Percentiles rank a stretch among this genome's conserved stretches.
These are phyloP conservation scores for Karstenula rhodostoma DNA, from an alignment of 2,329 filamentous ascomycete species.

Conservation along the genomic window DNA sequence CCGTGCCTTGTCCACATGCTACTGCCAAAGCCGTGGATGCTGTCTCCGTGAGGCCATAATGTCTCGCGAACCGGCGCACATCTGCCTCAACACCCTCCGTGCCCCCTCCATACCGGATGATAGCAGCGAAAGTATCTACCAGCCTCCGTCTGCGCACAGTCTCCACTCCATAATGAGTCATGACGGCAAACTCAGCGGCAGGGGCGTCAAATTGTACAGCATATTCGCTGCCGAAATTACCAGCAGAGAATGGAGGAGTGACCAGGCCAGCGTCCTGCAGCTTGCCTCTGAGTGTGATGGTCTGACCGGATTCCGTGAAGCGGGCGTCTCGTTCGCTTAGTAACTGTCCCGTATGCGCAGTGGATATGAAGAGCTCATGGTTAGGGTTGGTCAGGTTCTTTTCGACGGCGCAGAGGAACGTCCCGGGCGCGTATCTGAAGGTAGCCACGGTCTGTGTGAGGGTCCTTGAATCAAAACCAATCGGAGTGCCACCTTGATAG, in stretches of 20 bases:
- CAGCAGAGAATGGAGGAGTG: constrained; percentile 69
- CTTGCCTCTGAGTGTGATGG: constrained; percentile 76
- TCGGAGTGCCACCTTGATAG: constrained; percentile 35
- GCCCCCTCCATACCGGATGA: constrained; percentile 75
- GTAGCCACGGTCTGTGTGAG: constrained; percentile 56
- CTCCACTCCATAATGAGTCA: constrained; percentile 91
- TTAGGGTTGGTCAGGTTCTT: constrained; percentile 66
- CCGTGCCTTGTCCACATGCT: constrained; percentile 90
- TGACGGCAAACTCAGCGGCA: constrained; percentile 83
- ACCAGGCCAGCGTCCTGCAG: constrained; percentile 82
- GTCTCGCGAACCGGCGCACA: constrained; percentile 81
- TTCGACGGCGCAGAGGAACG: constrained; percentile 84
- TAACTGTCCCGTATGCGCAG: constrained; percentile 88
- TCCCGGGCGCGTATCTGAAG: constrained; percentile 79
- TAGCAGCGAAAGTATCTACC: constrained; percentile 89
- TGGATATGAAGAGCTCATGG: constrained; percentile 81
- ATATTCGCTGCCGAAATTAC: constrained; percentile 91
- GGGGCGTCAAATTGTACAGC: constrained; percentile 93
- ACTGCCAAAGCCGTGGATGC: constrained; percentile 92
- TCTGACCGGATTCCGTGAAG: constrained; percentile 82
- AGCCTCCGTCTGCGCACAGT: constrained; percentile 82
- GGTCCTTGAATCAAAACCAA: constrained; percentile 39
- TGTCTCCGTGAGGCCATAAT: constrained; percentile 88
- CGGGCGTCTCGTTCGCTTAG: constrained; percentile 63
- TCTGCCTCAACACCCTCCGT: constrained; percentile 84